These are phyloP conservation scores for Venturia nashicola DNA, from an alignment of 2,329 filamentous ascomycete genomes.

Conservation along the genomic window DNA sequence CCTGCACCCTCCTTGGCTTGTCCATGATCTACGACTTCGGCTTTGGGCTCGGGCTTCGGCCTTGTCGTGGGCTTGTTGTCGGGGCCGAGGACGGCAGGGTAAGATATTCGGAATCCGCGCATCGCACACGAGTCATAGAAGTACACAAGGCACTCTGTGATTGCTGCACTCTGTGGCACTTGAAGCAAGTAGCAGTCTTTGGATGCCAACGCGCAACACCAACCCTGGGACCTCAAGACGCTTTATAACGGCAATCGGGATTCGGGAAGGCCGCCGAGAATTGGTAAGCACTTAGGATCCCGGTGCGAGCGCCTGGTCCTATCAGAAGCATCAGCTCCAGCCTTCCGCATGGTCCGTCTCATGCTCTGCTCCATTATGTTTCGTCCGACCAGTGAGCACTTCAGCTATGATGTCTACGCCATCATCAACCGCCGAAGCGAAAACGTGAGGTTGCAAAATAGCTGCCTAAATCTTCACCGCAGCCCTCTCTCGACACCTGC, in stretches of 20 bases:
- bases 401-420: neutral
- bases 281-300: conserved; percentile 3
- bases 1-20: too few species aligned
- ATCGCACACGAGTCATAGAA: neutral
- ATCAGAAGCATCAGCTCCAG: neutral
- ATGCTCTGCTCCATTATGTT: neutral
- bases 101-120: neutral
- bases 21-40: too few species aligned
- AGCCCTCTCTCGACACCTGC: neutral
- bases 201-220: neutral
- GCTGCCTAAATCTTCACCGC: neutral
- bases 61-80: neutral
- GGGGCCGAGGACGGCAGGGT: neutral
- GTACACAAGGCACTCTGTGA: neutral
- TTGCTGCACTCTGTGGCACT: too few species aligned
- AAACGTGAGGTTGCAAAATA: neutral
- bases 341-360: neutral
- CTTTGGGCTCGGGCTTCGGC: too few species aligned
- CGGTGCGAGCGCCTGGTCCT: neutral
- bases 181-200: too few species aligned
- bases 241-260: neutral
- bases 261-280: neutral
- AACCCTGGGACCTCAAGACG: neutral
- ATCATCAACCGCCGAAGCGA: neutral
- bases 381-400: neutral